A percentile compares a stretch with the other conserved stretches of the same genome.
phyloP scores from a whole-genome alignment of 192 early-diverging fungal genomes.

The Backusella circina region DNA sequence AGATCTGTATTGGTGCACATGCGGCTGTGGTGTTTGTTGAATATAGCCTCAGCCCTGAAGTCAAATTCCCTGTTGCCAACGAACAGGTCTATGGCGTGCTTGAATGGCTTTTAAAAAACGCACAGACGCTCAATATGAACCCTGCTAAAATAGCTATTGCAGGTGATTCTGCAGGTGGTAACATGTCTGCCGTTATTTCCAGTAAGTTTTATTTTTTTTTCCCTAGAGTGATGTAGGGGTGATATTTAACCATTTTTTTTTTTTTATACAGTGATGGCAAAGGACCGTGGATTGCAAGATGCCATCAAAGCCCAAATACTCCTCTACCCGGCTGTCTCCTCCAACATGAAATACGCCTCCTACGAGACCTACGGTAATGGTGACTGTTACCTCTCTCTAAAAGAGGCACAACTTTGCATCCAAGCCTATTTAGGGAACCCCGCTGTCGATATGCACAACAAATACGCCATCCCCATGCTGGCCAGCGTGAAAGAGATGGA shows the following conservation, averaged over 20 bases:
- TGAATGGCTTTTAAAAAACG: not conserved
- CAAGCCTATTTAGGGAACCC: not conserved
- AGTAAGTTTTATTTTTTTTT: not conserved
- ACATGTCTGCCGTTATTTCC: constrained; percentile 4
- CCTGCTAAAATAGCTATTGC: not conserved
- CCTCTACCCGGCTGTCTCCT: constrained; percentile 2
- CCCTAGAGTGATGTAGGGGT: too few species aligned
- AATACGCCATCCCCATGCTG: not conserved
- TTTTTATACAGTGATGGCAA: not conserved
- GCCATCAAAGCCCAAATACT: not conserved
- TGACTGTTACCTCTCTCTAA: not conserved
- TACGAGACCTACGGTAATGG: constrained; percentile 5
- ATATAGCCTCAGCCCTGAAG: constrained; percentile 12
- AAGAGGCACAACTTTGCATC: not conserved
- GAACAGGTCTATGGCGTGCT: constrained; percentile 12
- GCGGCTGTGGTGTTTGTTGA: constrained; percentile 14
- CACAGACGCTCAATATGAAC: not conserved
- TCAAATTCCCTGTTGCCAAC: constrained; percentile 5
- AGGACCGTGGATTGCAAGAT: not conserved
- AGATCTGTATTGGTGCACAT: not conserved
- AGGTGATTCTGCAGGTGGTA: constrained; percentile 22
- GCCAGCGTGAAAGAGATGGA: constrained; percentile 1
- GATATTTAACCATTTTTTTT: too few species aligned
- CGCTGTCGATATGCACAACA: not conserved
- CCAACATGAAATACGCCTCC: not conserved